phyloP scores from a whole-genome alignment of 179 eudicot genomes.

The Drosera spatulata region DNA sequence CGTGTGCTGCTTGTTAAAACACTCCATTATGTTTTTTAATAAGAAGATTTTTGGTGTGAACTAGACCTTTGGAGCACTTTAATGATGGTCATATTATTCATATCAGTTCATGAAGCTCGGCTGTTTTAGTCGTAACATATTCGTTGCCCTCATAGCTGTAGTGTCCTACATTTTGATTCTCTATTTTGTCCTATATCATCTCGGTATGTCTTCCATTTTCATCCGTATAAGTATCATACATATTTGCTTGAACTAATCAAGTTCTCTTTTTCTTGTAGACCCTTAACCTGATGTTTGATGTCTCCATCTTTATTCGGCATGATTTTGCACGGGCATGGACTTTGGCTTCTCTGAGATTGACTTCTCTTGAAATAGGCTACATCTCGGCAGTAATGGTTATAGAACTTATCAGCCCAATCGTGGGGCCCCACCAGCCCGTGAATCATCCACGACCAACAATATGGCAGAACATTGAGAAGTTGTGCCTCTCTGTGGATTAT shows the following conservation, averaged over 20 bases:
- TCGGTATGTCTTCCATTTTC: neutral
- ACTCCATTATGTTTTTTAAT: too few species aligned
- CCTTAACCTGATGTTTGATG: constrained; percentile 78
- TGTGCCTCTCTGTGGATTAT: constrained; percentile 87
- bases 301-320: constrained; percentile 61
- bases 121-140: too few species aligned
- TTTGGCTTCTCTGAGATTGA: constrained; percentile 53
- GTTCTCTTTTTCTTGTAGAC: constrained; percentile 36
- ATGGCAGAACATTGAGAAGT: constrained; percentile 53
- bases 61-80: too few species aligned
- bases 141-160: too few species aligned
- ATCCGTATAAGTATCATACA: neutral
- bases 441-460: constrained; percentile 26
- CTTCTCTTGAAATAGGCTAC: constrained; percentile 75
- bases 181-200: neutral
- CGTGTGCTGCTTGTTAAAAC: too few species aligned
- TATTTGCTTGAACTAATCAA: constrained; percentile 7
- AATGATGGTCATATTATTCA: too few species aligned
- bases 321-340: constrained; percentile 80
- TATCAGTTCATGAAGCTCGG: too few species aligned
- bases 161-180: too few species aligned
- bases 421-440: constrained; percentile 31
- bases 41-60: too few species aligned
- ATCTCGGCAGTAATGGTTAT: constrained; percentile 70
- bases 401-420: constrained; percentile 60